Evolutionary conservation across 345 rosid genomes (phyloP), one percentile per base, ranked within the genome.

Genomic region (Pseudoturritis turrita): DNA sequence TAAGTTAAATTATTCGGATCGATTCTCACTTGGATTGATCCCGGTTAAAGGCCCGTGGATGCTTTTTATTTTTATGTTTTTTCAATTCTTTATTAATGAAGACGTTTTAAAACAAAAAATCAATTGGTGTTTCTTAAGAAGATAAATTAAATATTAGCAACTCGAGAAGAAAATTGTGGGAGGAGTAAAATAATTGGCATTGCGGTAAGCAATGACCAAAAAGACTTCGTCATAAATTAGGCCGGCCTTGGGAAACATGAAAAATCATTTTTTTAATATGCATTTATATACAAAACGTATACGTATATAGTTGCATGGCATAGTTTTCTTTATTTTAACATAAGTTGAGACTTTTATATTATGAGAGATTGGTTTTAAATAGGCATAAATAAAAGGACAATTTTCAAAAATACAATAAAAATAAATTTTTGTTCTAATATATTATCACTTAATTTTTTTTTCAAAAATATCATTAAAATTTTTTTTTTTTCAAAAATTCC

Each of bases 191-290:
- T 55, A 62, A 62, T 13, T 19, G 36, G 54, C 45, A 50, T 17
- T 65, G 78, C 43, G 68, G 72, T 65, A 56, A 74, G 78, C 72
- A 74, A 56, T 74, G 67, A 66, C 72, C 71, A 39, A 39, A 33
- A 65, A 19, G 33, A 39, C 59, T 45, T 62, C 10, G 67, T 65
- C 77, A 65, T 65, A 25, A 73, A 65, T 65, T 47, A 37, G 4
- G 63, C 33, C 33, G 59, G 15, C 57, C 67, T 49, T 6, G 72
- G 76, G 72, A 65, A 56, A 36, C 52, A 65, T 65, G 52, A 65
- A 47, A 22, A 14, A 52, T 65, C 9, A 33, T 8, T 33, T 55
- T 54, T 52, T 37, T 35, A 45, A 22, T 35, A 44, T 64, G 37
- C 17, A 15, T n/a, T 26, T 52, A 25, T 17, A 25, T 49, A 49